These are phyloP conservation scores for Grosmannia serpens DNA, from an alignment of 2,329 filamentous ascomycete genomes.

Conservation along the genomic window DNA sequence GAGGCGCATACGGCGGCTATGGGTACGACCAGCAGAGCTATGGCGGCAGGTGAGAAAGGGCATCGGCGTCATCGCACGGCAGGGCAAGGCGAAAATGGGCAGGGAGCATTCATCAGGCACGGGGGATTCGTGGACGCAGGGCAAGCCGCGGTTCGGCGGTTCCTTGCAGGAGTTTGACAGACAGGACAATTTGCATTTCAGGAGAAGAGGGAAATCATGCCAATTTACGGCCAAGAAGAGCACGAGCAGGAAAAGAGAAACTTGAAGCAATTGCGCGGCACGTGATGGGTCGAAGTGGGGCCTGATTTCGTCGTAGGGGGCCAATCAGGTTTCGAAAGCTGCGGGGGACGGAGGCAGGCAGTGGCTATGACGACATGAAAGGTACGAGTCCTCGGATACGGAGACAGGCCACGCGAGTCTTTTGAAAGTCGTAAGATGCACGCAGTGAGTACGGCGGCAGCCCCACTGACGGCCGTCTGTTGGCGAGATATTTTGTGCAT, in stretches of 20 bases:
- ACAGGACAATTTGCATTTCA: too few species aligned
- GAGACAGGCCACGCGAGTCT: not conserved
- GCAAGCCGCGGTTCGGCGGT: too few species aligned
- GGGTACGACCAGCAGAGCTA: not conserved
- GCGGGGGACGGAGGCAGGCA: not conserved
- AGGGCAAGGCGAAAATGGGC: not conserved
- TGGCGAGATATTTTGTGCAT: not conserved
- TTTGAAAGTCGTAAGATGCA: not conserved
- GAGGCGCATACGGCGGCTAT: not conserved
- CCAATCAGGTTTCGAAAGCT: not conserved
- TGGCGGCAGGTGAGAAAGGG: constrained; percentile 1
- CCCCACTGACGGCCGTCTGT: not conserved
- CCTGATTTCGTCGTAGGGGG: not conserved
- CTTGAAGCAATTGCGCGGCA: not conserved
- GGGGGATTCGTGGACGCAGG: not conserved
- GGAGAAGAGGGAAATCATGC: too few species aligned
- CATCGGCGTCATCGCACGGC: not conserved
- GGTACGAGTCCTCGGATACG: not conserved
- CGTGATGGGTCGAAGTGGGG: not conserved
- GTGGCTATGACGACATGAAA: not conserved
- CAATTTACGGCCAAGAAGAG: too few species aligned
- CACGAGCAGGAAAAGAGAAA: too few species aligned
- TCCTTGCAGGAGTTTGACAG: too few species aligned
- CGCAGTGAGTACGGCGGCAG: not conserved
- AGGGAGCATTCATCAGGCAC: not conserved